Conservation (phyloP, 1,284 basidiomycete genomes). For the Cryptococcus deneoformans region DNA sequence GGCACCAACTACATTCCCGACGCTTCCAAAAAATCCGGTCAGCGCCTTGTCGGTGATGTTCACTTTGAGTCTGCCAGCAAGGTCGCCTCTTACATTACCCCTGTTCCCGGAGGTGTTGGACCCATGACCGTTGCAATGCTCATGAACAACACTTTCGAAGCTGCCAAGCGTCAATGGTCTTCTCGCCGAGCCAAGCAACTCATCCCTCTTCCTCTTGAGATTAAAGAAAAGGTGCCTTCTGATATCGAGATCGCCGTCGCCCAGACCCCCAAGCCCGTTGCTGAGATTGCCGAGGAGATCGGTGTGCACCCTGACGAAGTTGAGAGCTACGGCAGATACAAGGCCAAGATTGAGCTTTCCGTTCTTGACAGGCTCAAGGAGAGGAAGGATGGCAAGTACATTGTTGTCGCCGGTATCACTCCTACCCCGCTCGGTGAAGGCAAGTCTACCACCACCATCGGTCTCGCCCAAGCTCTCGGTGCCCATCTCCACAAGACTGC, state of each 20-base stretch:
- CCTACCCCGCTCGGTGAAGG: constrained; percentile 99
- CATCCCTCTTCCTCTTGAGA: constrained; percentile 62
- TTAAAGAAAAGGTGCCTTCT: constrained; percentile 48
- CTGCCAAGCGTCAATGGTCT: constrained; percentile 79
- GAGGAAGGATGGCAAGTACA: constrained; percentile 93
- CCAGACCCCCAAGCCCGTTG: constrained; percentile 88
- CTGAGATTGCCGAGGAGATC: constrained; percentile 81
- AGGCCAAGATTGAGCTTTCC: constrained; percentile 93
- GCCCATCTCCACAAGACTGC: constrained; percentile 89
- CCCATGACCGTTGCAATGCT: constrained; percentile 99
- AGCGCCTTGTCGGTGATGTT: constrained; percentile 95
- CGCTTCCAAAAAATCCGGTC: constrained; percentile 90
- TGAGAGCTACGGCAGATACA: constrained; percentile 93
- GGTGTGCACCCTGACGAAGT: constrained; percentile 84
- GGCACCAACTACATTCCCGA: constrained; percentile 97
- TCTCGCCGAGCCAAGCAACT: constrained; percentile 61
- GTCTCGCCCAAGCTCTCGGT: constrained; percentile 93
- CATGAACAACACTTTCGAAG: constrained; percentile 90
- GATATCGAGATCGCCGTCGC: constrained; percentile 97
- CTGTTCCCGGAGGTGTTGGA: constrained; percentile 97
- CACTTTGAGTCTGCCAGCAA: constrained; percentile 73
- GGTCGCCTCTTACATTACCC: constrained; percentile 88
- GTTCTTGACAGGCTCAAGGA: constrained; percentile 81
- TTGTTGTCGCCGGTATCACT: constrained; percentile 95
- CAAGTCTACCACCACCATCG: constrained; percentile 98